phyloP scores from a whole-genome alignment of 169 alveolate genomes.

The Theileria sp. region DNA sequence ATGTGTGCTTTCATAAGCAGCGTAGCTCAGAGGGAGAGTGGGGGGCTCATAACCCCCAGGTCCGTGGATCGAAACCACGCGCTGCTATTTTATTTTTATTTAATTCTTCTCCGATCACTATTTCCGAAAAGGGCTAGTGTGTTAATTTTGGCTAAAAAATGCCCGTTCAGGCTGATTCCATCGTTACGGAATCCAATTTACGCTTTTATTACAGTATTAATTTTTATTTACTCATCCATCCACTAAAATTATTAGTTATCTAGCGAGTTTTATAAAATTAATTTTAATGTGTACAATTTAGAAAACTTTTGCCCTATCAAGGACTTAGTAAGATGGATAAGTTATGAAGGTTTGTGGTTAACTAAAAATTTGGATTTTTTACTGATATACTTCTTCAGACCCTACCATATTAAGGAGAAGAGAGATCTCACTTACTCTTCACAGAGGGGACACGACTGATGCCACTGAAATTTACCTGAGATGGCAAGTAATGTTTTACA shows the following conservation, averaged over 20 bases:
- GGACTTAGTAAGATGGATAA: conserved; percentile 61
- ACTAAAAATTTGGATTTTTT: background rate
- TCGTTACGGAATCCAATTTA: conserved; percentile 59
- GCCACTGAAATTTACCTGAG: conserved; percentile 42
- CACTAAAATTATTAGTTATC: background rate
- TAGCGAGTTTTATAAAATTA: background rate
- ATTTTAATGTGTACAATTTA: conserved; percentile 1
- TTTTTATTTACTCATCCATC: background rate
- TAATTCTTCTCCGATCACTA: background rate
- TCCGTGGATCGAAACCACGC: conserved; percentile 93
- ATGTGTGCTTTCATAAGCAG: conserved; percentile 70
- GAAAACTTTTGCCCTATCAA: conserved; percentile 64
- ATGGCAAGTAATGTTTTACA: conserved; percentile 39
- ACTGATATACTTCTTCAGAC: conserved; percentile 2
- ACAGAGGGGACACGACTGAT: conserved; percentile 28
- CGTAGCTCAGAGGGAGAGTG: conserved; percentile 93
- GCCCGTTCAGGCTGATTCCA: conserved; percentile 50
- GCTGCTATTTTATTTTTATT: conserved; percentile 75
- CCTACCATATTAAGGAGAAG: conserved; percentile 44
- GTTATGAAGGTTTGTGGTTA: conserved; percentile 52
- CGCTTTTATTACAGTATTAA: conserved; percentile 65
- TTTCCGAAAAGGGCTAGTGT: background rate
- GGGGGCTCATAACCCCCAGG: conserved; percentile 95
- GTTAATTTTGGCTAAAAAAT: background rate
- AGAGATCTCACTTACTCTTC: conserved; percentile 56